Evolutionary conservation across 1,139 yeast species (phyloP), one percentile per base, ranked within the genome.

Genomic region (Candida tunisiensis): DNA sequence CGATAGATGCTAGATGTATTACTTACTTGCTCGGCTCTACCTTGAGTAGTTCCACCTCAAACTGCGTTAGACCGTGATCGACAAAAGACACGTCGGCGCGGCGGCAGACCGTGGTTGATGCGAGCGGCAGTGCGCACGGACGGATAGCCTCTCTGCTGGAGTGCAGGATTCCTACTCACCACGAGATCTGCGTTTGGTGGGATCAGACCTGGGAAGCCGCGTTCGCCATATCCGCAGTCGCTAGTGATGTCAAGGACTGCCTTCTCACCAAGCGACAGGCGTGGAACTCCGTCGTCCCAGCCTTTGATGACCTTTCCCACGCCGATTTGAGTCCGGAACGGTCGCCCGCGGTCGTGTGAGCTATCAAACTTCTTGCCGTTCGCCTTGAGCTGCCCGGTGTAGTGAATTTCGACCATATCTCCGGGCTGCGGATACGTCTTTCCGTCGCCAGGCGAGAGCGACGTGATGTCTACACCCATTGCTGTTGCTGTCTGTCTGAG

Each of bases 291-390:
- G 49, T 71, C 78, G 51, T 85, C 96, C 96, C 96, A 85, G 38
- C 96, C 96, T 47, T 70, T 68, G 58, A 85, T 85, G 39, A 85
- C 95, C 60, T 78, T 93, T 35, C 96, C 95, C 40, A 79, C 93
- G 52, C 96, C 96, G 53, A 85, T 78, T 55, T 62, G 61, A 56
- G 92, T 78, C 53, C 80, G 82, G 72, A 88, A 85, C 39, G 96
- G 95, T 56, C 74, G 68, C 45, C 92, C 91, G 60, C 95, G 74
- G 62, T 78, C 92, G 44, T 83, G 68, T 26, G 95, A 83, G 32
- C 93, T 79, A 59, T 88, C 96, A 52, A 88, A 88, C 58, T 80
- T 82, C 61, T 77, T 78, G 45, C 96, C 96, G 53, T 78, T 77
- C n/a, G n/a, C n/a, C 55, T 79, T 91, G 46, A 88, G 67, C 30